phyloP scores from a whole-genome alignment of 306 rosid species.

The Fragaria iinumae region DNA sequence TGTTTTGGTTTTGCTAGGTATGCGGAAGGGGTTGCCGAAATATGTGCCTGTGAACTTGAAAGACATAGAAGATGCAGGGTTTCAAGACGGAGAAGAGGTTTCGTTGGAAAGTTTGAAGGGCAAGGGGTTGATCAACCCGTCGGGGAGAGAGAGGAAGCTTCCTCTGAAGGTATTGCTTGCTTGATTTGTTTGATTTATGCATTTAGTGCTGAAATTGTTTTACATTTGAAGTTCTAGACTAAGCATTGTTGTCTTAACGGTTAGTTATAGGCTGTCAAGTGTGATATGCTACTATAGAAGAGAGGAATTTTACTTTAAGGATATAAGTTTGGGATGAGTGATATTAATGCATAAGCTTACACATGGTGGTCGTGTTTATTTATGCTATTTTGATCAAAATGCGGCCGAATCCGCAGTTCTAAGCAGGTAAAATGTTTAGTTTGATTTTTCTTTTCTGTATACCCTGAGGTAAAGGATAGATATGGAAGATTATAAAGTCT shows the following conservation, averaged over 20 bases:
- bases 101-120: constrained; percentile 70
- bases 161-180: constrained; percentile 71
- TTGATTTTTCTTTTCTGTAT: background rate
- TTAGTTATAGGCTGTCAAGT: background rate
- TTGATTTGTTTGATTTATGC: constrained; percentile 9
- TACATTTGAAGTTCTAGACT: background rate
- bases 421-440: no score
- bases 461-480: background rate
- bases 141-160: constrained; percentile 88
- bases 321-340: background rate
- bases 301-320: background rate
- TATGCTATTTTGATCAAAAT: background rate
- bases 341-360: background rate
- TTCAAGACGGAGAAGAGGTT: constrained; percentile 89
- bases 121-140: constrained; percentile 83
- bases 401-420: background rate
- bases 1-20: constrained; percentile 47
- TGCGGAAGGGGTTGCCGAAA: constrained; percentile 85
- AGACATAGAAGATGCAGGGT: constrained; percentile 78
- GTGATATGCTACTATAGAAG: constrained; percentile 7
- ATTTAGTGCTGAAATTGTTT: constrained; percentile 7
- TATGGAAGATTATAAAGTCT: background rate
- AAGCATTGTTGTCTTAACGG: background rate
- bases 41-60: constrained; percentile 83
- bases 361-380: background rate